phyloP scores from a whole-genome alignment of 2,329 filamentous ascomycete species.

The Aspergillus eucalypticola region DNA sequence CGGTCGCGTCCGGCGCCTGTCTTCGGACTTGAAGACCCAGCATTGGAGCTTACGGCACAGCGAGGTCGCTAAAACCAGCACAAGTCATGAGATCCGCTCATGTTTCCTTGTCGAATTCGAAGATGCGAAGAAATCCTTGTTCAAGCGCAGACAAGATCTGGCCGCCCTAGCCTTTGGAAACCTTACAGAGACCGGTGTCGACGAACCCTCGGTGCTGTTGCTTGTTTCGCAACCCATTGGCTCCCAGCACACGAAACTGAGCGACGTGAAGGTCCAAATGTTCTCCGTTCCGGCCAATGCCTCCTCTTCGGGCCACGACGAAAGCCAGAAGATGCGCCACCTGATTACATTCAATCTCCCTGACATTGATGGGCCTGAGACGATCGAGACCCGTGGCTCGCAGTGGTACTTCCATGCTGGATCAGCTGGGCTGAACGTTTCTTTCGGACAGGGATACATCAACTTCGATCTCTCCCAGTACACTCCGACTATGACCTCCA shows the following conservation, averaged over 20 bases:
- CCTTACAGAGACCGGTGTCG: constrained; percentile 26
- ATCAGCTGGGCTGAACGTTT: constrained; percentile 42
- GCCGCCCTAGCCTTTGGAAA: constrained; percentile 39
- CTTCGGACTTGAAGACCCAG: constrained; percentile 42
- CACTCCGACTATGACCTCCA: constrained; percentile 39
- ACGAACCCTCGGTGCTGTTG: constrained; percentile 39
- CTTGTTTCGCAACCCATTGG: constrained; percentile 42
- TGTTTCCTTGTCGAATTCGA: constrained; percentile 44
- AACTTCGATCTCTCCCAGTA: constrained; percentile 48
- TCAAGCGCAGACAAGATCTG: constrained; percentile 44
- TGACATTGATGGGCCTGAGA: constrained; percentile 28
- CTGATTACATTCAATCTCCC: constrained; percentile 40
- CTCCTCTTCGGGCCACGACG: constrained; percentile 25
- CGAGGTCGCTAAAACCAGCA: constrained; percentile 31
- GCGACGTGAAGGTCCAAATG: constrained; percentile 41
- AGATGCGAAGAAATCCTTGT: constrained; percentile 42
- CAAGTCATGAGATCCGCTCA: constrained; percentile 33
- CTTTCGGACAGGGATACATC: constrained; percentile 42
- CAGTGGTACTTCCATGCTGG: constrained; percentile 45
- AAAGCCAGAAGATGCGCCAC: constrained; percentile 39
- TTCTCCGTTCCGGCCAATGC: constrained; percentile 39
- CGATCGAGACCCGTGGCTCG: constrained; percentile 26
- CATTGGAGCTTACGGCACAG: constrained; percentile 42
- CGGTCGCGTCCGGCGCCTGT: constrained; percentile 43
- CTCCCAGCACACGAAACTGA: constrained; percentile 29